Evolutionary conservation across 1,284 basidiomycete species (phyloP).

Genomic region (Malassezia dermatis): DNA sequence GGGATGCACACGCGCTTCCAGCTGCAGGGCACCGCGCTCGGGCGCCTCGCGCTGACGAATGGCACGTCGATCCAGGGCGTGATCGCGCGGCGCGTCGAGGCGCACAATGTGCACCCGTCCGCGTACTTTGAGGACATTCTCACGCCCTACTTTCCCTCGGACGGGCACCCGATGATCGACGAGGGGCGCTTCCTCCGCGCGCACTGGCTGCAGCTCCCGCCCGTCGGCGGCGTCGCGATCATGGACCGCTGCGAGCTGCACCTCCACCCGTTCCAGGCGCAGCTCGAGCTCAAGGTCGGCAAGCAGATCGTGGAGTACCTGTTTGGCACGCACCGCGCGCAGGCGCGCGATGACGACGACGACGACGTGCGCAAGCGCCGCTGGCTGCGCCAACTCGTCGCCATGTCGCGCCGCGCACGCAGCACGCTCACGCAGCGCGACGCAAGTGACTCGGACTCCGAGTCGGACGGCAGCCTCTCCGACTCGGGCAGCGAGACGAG

Average conservation of each 20-base stretch:
- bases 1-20: conserved; percentile 76
- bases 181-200: conserved; percentile 35
- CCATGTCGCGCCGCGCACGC: neutral
- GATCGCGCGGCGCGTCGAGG: conserved; percentile 63
- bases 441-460: neutral
- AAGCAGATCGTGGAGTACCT: conserved; percentile 78
- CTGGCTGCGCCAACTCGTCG: conserved; percentile 4
- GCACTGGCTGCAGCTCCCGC: conserved; percentile 48
- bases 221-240: conserved; percentile 86
- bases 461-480: neutral
- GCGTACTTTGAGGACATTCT: conserved; percentile 83
- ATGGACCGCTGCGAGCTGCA: conserved; percentile 72
- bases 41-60: conserved; percentile 77
- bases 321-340: conserved; percentile 51
- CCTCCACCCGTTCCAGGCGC: conserved; percentile 64
- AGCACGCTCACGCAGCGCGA: neutral
- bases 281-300: conserved; percentile 71
- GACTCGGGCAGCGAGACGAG: neutral
- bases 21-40: conserved; percentile 67
- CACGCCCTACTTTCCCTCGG: conserved; percentile 53
- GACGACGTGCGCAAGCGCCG: conserved; percentile 12
- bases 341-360: conserved; percentile 25
- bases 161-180: conserved; percentile 33
- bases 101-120: conserved; percentile 74
- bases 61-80: conserved; percentile 74